These are phyloP conservation scores for Craterostigma plantagineum DNA, from an alignment of 257 asterid genomes.

Conservation along the genomic window DNA sequence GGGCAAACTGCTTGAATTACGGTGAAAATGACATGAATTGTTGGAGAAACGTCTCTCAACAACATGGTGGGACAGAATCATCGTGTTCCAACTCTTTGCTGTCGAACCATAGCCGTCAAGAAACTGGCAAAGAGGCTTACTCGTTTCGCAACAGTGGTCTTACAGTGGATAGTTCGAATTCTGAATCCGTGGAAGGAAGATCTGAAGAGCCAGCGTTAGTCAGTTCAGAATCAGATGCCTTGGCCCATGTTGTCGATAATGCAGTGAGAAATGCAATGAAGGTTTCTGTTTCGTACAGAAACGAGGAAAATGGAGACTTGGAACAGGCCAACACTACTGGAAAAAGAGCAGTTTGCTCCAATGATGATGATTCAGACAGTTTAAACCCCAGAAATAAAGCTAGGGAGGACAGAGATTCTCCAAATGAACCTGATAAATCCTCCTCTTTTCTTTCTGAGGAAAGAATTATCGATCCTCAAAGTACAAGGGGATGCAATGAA, in stretches of 20 bases:
- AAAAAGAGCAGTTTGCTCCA: no score
- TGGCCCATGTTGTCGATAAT: slow-evolving; percentile 18
- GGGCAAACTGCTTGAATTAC: slow-evolving; percentile 1
- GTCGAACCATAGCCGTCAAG: slow-evolving; percentile 12
- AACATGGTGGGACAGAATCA: slow-evolving; percentile 29
- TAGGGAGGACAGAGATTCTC: slow-evolving; percentile 6
- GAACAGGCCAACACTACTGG: no score
- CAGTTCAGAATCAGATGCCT: slow-evolving; percentile 17
- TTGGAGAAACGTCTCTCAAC: slow-evolving; percentile 10
- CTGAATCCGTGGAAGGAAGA: slow-evolving; percentile 14
- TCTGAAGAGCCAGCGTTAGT: slow-evolving; percentile 18
- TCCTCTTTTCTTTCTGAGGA: no score
- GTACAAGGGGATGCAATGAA: no score
- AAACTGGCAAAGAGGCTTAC: slow-evolving; percentile 15
- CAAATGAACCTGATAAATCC: slow-evolving; percentile 8
- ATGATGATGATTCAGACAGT: no score
- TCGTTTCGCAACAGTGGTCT: no score
- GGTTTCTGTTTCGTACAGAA: slow-evolving; percentile 8
- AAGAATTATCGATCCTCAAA: no score
- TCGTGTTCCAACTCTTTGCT: slow-evolving; percentile 28
- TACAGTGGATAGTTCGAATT: no score
- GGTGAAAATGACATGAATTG: slow-evolving; percentile 12
- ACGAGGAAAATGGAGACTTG: slow-evolving; percentile 1
- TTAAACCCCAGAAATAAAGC: no score
- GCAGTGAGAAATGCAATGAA: slow-evolving; percentile 12